Percentiles rank a stretch among this genome's conserved stretches.
Evolutionary conservation across 495 filamentous ascomycete species (phyloP).

Genomic region (Aspergillus ellipticus): DNA sequence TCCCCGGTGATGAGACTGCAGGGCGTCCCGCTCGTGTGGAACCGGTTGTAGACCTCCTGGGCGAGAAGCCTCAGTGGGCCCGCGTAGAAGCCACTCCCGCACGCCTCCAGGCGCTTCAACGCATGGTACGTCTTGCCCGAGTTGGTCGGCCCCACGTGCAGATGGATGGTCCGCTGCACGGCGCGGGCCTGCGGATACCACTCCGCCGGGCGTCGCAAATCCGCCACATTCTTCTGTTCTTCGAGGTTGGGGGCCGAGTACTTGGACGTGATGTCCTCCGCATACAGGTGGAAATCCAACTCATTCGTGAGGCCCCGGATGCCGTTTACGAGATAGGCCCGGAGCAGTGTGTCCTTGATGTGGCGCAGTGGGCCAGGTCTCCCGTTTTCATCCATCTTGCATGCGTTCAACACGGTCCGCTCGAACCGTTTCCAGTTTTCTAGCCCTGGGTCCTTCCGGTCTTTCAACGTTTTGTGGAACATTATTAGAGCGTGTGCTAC

Average conservation of each 20-base stretch:
- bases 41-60: slow-evolving; percentile 84
- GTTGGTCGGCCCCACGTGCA: slow-evolving; percentile 97
- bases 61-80: slow-evolving; percentile 88
- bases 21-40: slow-evolving; percentile 67
- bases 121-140: slow-evolving; percentile 98
- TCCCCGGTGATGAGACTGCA: slow-evolving; percentile 90
- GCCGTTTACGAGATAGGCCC: slow-evolving; percentile 51
- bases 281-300: slow-evolving; percentile 58
- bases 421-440: slow-evolving; percentile 33
- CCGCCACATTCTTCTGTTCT: slow-evolving; percentile 64
- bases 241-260: slow-evolving; percentile 48
- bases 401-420: slow-evolving; percentile 34
- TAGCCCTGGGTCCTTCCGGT: slow-evolving; percentile 5
- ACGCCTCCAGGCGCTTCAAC: slow-evolving; percentile 75
- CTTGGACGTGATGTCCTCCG: slow-evolving; percentile 38
- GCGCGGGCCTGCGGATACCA: slow-evolving; percentile 84
- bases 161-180: slow-evolving; percentile 75
- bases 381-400: slow-evolving; percentile 22
- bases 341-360: slow-evolving; percentile 42
- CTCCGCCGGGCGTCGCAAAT: slow-evolving; percentile 80
- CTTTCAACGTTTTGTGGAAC: slow-evolving; percentile 4
- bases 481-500: not conserved
- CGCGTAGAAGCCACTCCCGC: slow-evolving; percentile 78
- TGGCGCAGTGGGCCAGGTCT: slow-evolving; percentile 19
- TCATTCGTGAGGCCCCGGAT: slow-evolving; percentile 47